Percentiles rank a stretch among this genome's conserved stretches.
phyloP scores from a whole-genome alignment of 192 early-diverging fungal species.

The Coemansia sp. region DNA sequence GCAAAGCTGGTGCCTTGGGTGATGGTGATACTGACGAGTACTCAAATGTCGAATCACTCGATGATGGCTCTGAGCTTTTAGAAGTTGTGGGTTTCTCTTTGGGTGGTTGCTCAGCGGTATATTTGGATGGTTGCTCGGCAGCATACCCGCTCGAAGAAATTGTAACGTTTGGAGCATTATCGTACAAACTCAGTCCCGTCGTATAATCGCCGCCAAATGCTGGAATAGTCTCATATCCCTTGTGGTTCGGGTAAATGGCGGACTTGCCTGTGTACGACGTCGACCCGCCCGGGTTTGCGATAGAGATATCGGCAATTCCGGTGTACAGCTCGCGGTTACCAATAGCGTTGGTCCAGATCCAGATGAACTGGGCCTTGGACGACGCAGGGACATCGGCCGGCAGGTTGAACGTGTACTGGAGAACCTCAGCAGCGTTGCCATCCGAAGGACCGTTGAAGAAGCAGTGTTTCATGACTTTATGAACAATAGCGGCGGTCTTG shows the following conservation, averaged over 20 bases:
- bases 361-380: conserved; percentile 56
- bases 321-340: too few relatives aligned
- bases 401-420: conserved; percentile 20
- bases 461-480: conserved; percentile 41
- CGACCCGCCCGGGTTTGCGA: conserved; percentile 22
- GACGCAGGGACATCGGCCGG: conserved; percentile 52
- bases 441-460: conserved; percentile 15
- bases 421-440: conserved; percentile 20
- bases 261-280: conserved; percentile 25
- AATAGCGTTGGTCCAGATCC: conserved; percentile 62
- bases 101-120: background rate
- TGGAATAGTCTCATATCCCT: conserved; percentile 48
- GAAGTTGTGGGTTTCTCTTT: too few relatives aligned
- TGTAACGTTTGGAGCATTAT: background rate
- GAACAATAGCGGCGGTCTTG: conserved; percentile 58
- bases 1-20: background rate
- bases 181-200: background rate
- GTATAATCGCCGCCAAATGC: conserved; percentile 24
- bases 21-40: background rate
- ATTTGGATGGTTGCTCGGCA: background rate
- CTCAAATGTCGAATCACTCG: background rate
- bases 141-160: background rate
- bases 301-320: conserved; percentile 18
- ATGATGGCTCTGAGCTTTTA: background rate
- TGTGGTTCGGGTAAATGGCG: conserved; percentile 28